Conservation (phyloP, 2,329 filamentous ascomycete species). For the Calycina herbarum region DNA sequence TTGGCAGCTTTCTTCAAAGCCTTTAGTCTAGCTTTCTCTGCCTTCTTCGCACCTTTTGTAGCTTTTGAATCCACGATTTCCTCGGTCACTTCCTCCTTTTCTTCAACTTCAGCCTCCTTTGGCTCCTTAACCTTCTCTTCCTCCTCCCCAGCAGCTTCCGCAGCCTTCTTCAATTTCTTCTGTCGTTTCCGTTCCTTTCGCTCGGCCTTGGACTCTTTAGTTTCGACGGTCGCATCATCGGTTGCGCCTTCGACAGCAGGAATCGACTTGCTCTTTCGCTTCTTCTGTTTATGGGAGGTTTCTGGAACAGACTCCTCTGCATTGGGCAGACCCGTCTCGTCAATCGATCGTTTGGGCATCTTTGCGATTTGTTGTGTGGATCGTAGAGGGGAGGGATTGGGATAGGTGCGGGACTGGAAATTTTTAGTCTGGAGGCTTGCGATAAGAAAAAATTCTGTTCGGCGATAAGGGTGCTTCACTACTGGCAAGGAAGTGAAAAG, state of each 20-base stretch:
- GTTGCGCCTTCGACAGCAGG: constrained; percentile 26
- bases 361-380: constrained; percentile 3
- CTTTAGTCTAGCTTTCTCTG: constrained; percentile 38
- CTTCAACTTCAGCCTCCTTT: constrained; percentile 12
- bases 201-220: constrained; percentile 39
- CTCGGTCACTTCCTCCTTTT: constrained; percentile 16
- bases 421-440: neutral
- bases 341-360: constrained; percentile 38
- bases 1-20: constrained; percentile 35
- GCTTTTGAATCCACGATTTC: constrained; percentile 17
- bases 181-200: constrained; percentile 43
- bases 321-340: constrained; percentile 31
- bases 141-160: constrained; percentile 14
- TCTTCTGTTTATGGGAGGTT: constrained; percentile 28
- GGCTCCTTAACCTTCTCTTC: constrained; percentile 17
- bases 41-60: constrained; percentile 35
- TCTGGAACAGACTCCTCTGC: constrained; percentile 16
- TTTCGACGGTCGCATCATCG: constrained; percentile 20
- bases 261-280: constrained; percentile 32
- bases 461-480: constrained; percentile 7
- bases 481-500: too few species aligned
- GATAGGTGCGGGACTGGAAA: neutral
- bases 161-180: constrained; percentile 39
- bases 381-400: neutral
- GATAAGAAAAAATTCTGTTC: constrained; percentile 11